phyloP scores from a whole-genome alignment of 1,284 basidiomycete genomes.

The Trametes pubescens region DNA sequence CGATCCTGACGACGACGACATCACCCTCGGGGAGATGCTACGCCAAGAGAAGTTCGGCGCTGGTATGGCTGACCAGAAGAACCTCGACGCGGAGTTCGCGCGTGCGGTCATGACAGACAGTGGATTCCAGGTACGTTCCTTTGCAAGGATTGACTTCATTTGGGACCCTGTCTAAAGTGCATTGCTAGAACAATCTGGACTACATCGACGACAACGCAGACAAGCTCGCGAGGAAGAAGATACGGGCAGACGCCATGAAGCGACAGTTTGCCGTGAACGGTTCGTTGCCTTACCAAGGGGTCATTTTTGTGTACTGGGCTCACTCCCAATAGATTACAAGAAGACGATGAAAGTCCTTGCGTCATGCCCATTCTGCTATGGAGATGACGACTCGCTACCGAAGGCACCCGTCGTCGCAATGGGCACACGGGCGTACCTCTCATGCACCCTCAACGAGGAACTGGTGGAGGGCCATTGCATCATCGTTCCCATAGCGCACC shows the following conservation, averaged over 20 bases:
- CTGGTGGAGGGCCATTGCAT: constrained; percentile 90
- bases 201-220: constrained; percentile 98
- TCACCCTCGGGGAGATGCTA: constrained; percentile 90
- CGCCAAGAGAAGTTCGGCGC: constrained; percentile 92
- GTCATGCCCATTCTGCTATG: constrained; percentile 87
- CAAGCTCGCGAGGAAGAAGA: constrained; percentile 89
- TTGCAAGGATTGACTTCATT: constrained; percentile 3
- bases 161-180: not conserved
- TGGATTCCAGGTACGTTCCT: constrained; percentile 75
- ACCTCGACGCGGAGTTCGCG: constrained; percentile 91
- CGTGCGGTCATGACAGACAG: constrained; percentile 87
- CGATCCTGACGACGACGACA: constrained; percentile 90
- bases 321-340: constrained; percentile 80
- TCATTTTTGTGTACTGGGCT: not conserved
- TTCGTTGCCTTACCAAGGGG: constrained; percentile 44
- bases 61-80: constrained; percentile 90
- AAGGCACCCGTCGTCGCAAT: constrained; percentile 89
- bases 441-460: constrained; percentile 88
- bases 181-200: constrained; percentile 78
- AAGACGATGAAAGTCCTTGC: constrained; percentile 92
- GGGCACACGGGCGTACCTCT: constrained; percentile 90
- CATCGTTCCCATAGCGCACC: constrained; percentile 96
- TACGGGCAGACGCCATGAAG: constrained; percentile 96
- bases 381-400: constrained; percentile 87
- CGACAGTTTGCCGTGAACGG: constrained; percentile 96